phyloP scores from a whole-genome alignment of 768 basidiomycete genomes.

The Agrocybe pediades region DNA sequence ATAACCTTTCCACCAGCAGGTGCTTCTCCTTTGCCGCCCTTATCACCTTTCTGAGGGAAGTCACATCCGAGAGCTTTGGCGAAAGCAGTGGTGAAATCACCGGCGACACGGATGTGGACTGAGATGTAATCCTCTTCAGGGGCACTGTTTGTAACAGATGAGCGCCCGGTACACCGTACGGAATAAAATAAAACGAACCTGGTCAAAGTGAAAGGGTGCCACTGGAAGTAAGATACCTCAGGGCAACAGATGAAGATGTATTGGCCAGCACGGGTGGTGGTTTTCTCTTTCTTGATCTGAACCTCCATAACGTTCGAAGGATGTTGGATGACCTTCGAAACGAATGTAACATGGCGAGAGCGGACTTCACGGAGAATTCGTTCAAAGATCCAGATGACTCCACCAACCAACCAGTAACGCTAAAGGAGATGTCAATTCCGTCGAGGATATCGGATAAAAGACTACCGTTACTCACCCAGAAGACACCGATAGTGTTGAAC shows the following conservation, averaged over 20 bases:
- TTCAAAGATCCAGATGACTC: constrained; percentile 83
- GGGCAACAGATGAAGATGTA: constrained; percentile 94
- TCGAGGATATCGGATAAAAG: constrained; percentile 1
- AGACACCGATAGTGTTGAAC: constrained; percentile 83
- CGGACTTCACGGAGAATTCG: constrained; percentile 91
- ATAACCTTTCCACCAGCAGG: constrained; percentile 60
- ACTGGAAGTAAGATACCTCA: constrained; percentile 92
- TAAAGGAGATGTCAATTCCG: constrained; percentile 24
- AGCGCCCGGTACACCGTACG: constrained; percentile 1
- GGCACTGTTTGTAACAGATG: constrained; percentile 47
- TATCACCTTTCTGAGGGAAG: constrained; percentile 51
- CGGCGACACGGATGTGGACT: constrained; percentile 90
- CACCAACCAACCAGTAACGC: constrained; percentile 91
- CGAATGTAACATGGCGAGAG: constrained; percentile 87
- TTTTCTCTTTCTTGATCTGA: constrained; percentile 97
- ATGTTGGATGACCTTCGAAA: constrained; percentile 94
- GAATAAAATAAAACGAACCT: constrained; percentile 42
- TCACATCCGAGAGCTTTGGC: constrained; percentile 85
- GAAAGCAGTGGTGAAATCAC: constrained; percentile 87
- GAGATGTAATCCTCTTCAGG: constrained; percentile 96
- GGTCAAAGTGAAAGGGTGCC: constrained; percentile 96
- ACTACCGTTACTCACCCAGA: constrained; percentile 81
- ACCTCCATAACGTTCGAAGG: constrained; percentile 93
- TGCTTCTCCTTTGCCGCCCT: constrained; percentile 46
- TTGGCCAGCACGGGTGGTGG: constrained; percentile 79